These are phyloP conservation scores for Malus asiatica DNA, from an alignment of 306 rosid species.

Conservation along the genomic window DNA sequence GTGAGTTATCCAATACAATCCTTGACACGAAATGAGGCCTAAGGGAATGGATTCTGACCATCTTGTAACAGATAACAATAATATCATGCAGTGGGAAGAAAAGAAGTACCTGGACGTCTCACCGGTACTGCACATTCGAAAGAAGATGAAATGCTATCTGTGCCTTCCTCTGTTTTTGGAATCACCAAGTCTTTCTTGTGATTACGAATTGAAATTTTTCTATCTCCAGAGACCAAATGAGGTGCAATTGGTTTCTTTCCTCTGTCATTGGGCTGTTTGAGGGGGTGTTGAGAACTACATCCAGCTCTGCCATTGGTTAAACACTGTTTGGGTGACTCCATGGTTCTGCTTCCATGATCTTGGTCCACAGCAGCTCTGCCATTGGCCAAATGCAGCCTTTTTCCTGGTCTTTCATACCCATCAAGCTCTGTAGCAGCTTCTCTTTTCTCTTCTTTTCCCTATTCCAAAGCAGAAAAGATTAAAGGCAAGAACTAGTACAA, in stretches of 20 bases:
- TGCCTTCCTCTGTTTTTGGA: slow-evolving; percentile 14
- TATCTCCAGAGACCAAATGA: background rate
- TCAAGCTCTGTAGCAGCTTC: slow-evolving; percentile 20
- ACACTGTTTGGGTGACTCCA: slow-evolving; percentile 20
- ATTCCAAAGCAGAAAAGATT: background rate
- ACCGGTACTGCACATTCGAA: slow-evolving; percentile 12
- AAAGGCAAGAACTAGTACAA: background rate
- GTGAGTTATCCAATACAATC: too few relatives aligned
- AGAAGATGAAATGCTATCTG: slow-evolving; percentile 6
- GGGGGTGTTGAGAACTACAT: slow-evolving; percentile 13
- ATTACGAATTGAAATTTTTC: background rate
- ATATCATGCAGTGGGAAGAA: background rate
- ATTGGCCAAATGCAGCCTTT: slow-evolving; percentile 21
- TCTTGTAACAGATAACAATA: background rate
- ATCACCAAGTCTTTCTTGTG: slow-evolving; percentile 5
- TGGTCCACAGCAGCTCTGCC: slow-evolving; percentile 1
- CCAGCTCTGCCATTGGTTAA: slow-evolving; percentile 13
- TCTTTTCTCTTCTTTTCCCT: slow-evolving; percentile 27
- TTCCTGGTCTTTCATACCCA: slow-evolving; percentile 24
- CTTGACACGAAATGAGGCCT: background rate
- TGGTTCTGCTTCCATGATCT: slow-evolving; percentile 13
- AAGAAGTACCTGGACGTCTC: slow-evolving; percentile 30
- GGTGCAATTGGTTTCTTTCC: slow-evolving; percentile 8
- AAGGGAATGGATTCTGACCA: background rate
- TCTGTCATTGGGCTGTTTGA: slow-evolving; percentile 12